Evolutionary conservation across 2,329 filamentous ascomycete species (phyloP), one percentile per base, ranked within the genome.

Genomic region (Coniella lustricola): DNA sequence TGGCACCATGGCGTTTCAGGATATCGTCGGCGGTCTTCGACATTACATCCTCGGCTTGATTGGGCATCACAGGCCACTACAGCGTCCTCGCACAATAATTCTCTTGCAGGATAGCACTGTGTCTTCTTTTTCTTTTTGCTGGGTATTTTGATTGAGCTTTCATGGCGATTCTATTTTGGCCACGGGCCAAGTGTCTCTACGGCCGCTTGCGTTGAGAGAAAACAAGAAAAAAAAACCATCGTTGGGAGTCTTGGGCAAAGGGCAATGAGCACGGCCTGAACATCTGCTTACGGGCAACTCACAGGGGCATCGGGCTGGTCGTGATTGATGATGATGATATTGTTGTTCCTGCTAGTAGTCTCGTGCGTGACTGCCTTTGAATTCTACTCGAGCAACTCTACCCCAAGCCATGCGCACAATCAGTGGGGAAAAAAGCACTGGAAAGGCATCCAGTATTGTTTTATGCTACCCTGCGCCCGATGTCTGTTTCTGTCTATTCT

Each of bases 81-180:
- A 22, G 22, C n/a, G 16, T 35, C 38, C 22, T 33, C 34, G 34
- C 41, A 33, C 39, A 34, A 38, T 34, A 42, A 44, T 48, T 44
- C 41, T 40, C 44, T n/a, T 40, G 44, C 44, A 50, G 43, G 39
- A 44, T 38, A 42, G 39, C 40, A 50, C 44, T 46, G 39, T 41
- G 5, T 10, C 25, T 10, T 29, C 25, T 10, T 5, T 29, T 29
- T 29, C 10, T 29, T 29, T 5, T 29, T 29, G 10, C 10, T 10
- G 5, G 25, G 25, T 29, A 5, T 48, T 44, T 52, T 20, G 14
- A 22, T 41, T 39, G 17, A 17, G 39, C 29, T 14, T 48, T 32
- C 34, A 39, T 37, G 38, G 44, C 29, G 20, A 38, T 44, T n/a
- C 31, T 20, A 9, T 32, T 44, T 29, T 18, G 20, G 16, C 20